Conservation (phyloP, 495 filamentous ascomycete species). For the Hyaloscypha variabilis region DNA sequence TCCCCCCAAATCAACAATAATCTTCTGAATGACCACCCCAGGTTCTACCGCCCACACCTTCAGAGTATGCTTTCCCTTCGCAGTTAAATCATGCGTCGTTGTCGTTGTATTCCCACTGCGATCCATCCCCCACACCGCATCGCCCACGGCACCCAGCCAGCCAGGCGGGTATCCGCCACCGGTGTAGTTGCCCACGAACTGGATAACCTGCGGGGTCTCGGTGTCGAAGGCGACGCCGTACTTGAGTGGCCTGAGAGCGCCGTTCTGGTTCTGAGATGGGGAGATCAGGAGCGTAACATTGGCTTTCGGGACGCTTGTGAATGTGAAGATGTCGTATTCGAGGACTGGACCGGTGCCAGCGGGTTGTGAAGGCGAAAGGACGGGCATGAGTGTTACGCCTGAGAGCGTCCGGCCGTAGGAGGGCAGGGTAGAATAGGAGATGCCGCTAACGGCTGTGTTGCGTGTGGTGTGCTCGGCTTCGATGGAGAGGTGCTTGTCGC, state of each 20-base stretch:
- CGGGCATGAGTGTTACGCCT: conserved; percentile 58
- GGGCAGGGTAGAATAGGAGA: conserved; percentile 54
- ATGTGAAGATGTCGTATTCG: conserved; percentile 68
- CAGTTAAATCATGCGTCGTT: conserved; percentile 49
- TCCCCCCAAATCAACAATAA: conserved; percentile 69
- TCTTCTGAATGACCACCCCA: conserved; percentile 69
- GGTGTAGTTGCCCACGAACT: conserved; percentile 51
- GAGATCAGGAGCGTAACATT: conserved; percentile 66
- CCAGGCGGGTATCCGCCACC: conserved; percentile 53
- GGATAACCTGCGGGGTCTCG: conserved; percentile 45
- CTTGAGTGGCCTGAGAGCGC: conserved; percentile 57
- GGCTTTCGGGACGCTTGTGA: conserved; percentile 51
- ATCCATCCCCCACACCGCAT: conserved; percentile 57
- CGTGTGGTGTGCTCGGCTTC: conserved; percentile 58
- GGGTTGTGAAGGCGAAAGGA: conserved; percentile 49
- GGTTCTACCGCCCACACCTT: conserved; percentile 65
- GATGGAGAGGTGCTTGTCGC: conserved; percentile 61
- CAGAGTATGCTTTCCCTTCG: conserved; percentile 56
- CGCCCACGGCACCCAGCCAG: conserved; percentile 59
- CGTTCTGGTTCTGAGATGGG: conserved; percentile 61
- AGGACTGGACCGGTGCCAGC: conserved; percentile 54
- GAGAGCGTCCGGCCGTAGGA: conserved; percentile 60
- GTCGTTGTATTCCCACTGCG: conserved; percentile 48
- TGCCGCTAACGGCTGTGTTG: conserved; percentile 38
- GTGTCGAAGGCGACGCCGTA: conserved; percentile 62